Percentiles rank a stretch among this genome's conserved stretches.
Conservation (phyloP, 345 rosid species). For the Ailanthus altissimus region DNA sequence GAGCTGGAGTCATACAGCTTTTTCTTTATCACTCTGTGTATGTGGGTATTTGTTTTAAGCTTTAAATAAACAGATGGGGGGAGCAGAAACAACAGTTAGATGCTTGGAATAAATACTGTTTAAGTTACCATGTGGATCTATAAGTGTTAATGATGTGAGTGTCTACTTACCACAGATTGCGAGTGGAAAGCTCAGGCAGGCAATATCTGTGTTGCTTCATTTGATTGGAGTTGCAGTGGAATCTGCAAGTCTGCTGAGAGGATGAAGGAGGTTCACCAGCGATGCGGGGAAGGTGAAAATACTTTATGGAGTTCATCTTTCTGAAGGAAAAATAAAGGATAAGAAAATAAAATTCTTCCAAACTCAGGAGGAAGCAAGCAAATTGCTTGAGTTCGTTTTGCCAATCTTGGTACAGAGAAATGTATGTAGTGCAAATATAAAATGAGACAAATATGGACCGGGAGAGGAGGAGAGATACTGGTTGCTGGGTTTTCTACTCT, state of each 20-base stretch:
- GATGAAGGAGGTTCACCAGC: slow-evolving; percentile 81
- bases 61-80: neutral
- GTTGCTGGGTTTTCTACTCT: slow-evolving; percentile 29
- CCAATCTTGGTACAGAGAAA: slow-evolving; percentile 16
- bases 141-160: neutral
- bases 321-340: slow-evolving; percentile 29
- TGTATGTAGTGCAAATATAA: neutral
- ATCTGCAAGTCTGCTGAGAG: slow-evolving; percentile 84
- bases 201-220: slow-evolving; percentile 84
- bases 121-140: neutral
- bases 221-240: slow-evolving; percentile 92
- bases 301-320: slow-evolving; percentile 70
- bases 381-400: neutral
- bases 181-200: slow-evolving; percentile 99
- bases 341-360: slow-evolving; percentile 23
- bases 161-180: slow-evolving; percentile 54
- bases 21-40: neutral
- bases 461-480: slow-evolving; percentile 12
- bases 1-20: neutral
- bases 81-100: neutral
- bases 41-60: neutral
- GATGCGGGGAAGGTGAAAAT: slow-evolving; percentile 87
- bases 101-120: neutral
- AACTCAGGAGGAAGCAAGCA: slow-evolving; percentile 37
- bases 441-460: slow-evolving; percentile 17